phyloP scores from a whole-genome alignment of 495 filamentous ascomycete genomes.

The Neurospora discreta region DNA sequence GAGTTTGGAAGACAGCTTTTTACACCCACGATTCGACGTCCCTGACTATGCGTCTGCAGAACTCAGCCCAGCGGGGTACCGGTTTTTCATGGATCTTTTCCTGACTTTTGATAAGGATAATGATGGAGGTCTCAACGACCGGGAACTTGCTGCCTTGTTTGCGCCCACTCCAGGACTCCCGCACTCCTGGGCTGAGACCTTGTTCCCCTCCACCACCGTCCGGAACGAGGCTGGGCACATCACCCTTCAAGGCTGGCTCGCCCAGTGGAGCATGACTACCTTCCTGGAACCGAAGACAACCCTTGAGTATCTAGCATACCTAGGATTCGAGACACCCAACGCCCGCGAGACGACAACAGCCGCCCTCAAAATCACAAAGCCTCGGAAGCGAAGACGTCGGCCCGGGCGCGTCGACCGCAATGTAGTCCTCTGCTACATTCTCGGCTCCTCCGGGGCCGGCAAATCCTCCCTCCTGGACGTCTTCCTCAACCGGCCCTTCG shows the following conservation, averaged over 20 bases:
- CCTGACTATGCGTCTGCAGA: slow-evolving; percentile 86
- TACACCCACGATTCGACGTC: slow-evolving; percentile 91
- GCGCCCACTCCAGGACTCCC: slow-evolving; percentile 88
- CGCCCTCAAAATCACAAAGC: slow-evolving; percentile 83
- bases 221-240: slow-evolving; percentile 92
- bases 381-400: slow-evolving; percentile 69
- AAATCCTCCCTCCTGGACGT: slow-evolving; percentile 85
- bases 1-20: slow-evolving; percentile 76
- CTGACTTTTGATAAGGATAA: slow-evolving; percentile 93
- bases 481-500: slow-evolving; percentile 82
- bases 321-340: slow-evolving; percentile 67
- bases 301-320: slow-evolving; percentile 86
- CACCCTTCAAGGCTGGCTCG: slow-evolving; percentile 94
- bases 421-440: slow-evolving; percentile 91
- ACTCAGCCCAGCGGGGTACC: slow-evolving; percentile 85
- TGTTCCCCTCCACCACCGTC: slow-evolving; percentile 87
- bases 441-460: slow-evolving; percentile 71
- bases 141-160: slow-evolving; percentile 76
- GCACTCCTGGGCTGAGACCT: slow-evolving; percentile 69
- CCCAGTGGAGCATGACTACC: slow-evolving; percentile 99
- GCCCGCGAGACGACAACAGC: slow-evolving; percentile 60
- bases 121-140: slow-evolving; percentile 81
- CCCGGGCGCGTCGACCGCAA: slow-evolving; percentile 83
- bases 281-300: slow-evolving; percentile 93
- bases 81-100: slow-evolving; percentile 96